phyloP scores from a whole-genome alignment of 2,329 filamentous ascomycete species.

The Paecilomyces dactylethromorphus region DNA sequence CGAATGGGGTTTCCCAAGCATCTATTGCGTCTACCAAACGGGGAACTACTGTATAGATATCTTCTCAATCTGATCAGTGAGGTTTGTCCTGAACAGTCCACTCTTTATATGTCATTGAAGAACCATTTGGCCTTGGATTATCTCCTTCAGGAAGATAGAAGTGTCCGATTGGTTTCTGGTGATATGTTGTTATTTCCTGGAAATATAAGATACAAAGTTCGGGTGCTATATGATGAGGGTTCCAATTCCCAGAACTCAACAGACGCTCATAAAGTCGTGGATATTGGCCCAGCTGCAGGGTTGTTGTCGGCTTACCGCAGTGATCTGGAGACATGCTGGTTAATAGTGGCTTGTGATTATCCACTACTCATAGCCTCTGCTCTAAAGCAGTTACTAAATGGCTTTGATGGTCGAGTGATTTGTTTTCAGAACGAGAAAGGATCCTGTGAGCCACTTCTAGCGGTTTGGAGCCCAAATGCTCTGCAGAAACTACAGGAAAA shows the following conservation, averaged over 20 bases:
- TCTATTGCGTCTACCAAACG: conserved; percentile 21
- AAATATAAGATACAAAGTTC: not conserved
- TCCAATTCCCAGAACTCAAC: not conserved
- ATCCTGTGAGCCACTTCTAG: conserved; percentile 28
- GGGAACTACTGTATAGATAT: conserved; percentile 20
- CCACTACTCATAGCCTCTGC: conserved; percentile 21
- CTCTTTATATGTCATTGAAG: conserved; percentile 19
- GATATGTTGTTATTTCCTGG: not conserved
- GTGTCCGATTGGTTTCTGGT: conserved; percentile 5
- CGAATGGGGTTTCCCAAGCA: conserved; percentile 25
- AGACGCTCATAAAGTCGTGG: not conserved
- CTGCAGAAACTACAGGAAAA: conserved; percentile 16
- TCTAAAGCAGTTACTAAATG: conserved; percentile 18
- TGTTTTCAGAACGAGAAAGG: conserved; percentile 27
- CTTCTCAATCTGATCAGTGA: conserved; percentile 16
- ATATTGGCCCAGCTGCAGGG: conserved; percentile 19
- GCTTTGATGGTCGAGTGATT: conserved; percentile 21
- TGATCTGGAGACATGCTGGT: conserved; percentile 20
- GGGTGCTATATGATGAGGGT: not conserved
- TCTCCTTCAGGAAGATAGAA: not conserved
- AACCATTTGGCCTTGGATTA: conserved; percentile 6
- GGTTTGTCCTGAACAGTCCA: conserved; percentile 16
- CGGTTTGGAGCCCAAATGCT: conserved; percentile 27
- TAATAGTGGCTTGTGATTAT: conserved; percentile 29
- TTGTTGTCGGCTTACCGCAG: conserved; percentile 23